Base-by-base conservation (phyloP, 192 early-diverging fungal species). In the Dimargaris cristalligena region DNA sequence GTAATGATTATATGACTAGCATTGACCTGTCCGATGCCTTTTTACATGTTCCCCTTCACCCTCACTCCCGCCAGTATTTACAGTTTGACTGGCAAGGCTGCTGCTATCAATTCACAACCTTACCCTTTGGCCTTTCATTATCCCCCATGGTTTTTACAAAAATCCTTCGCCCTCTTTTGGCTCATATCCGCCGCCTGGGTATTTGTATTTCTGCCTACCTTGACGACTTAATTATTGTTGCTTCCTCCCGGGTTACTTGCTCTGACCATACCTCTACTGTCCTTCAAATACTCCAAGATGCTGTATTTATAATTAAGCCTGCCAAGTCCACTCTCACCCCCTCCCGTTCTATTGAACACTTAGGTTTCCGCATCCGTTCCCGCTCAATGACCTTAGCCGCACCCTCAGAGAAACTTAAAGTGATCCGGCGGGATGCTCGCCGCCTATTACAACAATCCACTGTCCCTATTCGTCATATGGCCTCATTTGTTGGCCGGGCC, bases 21-120 rank as follows among this genome's bases (percentile, higher is more conserved):
- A 62, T 70, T 31, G 68, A 74, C 59, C 50, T 74, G 0, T 52
- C 63, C 26, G 67, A 73, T 44, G 65, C 67, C 1, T 67, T 73
- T 58, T 61, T 73, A 0, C 71, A 73, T 25, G 60, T 73, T 1
- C 60, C 65, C 6, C 34, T 73, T 2, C 33, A 61, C 32, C 25
- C 60, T 3, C 0, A 31, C 18, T 52, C 46, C 23, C 63, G 63
- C n/a, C 54, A 54, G 30, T 73, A 60, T 25, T 63, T 69, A 16
- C 65, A 62, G 16, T 67, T 70, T 29, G 38, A 28, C 8, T 70
- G 72, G 72, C 4, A 44, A 41, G 59, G 60, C 3, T 18, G 62
- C 16, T n/a, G 50, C 0, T 74, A 63, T 35, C 66, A 70, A 44
- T 70, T 74, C 25, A n/a, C 38, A 0, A 60, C 54, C 1, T 63